Percentiles rank a stretch among this genome's conserved stretches.
phyloP scores from a whole-genome alignment of 257 asterid genomes.

The Solanum paucissectum region DNA sequence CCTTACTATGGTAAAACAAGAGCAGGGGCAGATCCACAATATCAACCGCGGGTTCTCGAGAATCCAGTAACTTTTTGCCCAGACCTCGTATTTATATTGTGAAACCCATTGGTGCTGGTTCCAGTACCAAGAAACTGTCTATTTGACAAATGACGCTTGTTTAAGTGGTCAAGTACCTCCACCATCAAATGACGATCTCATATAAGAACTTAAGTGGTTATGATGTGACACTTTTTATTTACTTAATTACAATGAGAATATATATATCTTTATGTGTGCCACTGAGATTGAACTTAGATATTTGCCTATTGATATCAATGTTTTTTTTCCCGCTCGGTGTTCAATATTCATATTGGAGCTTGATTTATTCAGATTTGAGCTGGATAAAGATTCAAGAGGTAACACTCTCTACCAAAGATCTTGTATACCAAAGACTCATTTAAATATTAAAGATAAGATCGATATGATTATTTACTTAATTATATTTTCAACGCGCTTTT shows the following conservation, averaged over 20 bases:
- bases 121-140: neutral
- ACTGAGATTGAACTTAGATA: neutral
- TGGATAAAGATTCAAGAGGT: no score
- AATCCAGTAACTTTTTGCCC: neutral
- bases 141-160: neutral
- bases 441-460: no score
- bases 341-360: no score
- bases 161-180: no score
- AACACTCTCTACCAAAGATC: no score
- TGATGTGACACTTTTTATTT: no score
- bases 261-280: neutral
- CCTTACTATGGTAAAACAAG: neutral
- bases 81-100: neutral
- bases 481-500: neutral
- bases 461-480: neutral
- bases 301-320: neutral
- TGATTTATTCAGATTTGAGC: no score
- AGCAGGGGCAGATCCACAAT: neutral
- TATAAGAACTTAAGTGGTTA: neutral
- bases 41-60: rapidly evolving
- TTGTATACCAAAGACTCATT: neutral
- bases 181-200: neutral
- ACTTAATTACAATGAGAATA: neutral
- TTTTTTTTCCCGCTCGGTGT: neutral
- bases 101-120: neutral